Conservation (phyloP, 768 basidiomycete genomes). For the Podaxis sp. region DNA sequence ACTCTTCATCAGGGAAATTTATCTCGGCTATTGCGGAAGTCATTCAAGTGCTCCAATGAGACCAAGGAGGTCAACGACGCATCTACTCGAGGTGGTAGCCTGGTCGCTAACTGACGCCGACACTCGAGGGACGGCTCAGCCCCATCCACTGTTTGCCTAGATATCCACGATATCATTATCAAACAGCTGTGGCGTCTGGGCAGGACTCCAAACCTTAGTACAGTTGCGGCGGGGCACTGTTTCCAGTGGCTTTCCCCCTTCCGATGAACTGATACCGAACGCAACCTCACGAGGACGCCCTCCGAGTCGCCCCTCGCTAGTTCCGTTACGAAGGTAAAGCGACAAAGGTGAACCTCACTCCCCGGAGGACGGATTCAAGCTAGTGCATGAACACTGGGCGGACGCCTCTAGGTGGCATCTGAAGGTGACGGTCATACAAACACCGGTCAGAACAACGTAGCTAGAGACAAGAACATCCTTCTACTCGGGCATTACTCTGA, state of each 20-base stretch:
- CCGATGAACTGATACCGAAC: background rate
- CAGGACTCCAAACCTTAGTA: conserved; percentile 7
- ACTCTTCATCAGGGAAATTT: background rate
- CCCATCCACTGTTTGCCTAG: background rate
- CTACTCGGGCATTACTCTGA: too few species aligned
- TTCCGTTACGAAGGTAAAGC: background rate
- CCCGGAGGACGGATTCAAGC: background rate
- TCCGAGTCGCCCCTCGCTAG: background rate
- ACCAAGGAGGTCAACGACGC: background rate
- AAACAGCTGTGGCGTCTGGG: conserved; percentile 11
- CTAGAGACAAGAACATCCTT: too few species aligned
- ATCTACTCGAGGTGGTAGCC: background rate
- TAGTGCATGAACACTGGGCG: background rate
- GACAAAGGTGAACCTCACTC: background rate
- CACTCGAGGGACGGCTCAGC: background rate
- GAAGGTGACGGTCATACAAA: background rate
- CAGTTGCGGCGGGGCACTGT: conserved; percentile 1
- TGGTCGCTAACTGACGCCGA: background rate
- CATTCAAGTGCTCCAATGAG: conserved; percentile 7
- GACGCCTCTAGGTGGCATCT: background rate
- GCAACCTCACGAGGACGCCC: background rate
- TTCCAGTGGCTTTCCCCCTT: conserved; percentile 10
- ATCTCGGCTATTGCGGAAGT: conserved; percentile 2
- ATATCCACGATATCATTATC: background rate
- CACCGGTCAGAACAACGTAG: too few species aligned